Evolutionary conservation across 176 grass and related monocot genomes (phyloP), one percentile per base, ranked within the genome.

Genomic region (Zizania latifolia): DNA sequence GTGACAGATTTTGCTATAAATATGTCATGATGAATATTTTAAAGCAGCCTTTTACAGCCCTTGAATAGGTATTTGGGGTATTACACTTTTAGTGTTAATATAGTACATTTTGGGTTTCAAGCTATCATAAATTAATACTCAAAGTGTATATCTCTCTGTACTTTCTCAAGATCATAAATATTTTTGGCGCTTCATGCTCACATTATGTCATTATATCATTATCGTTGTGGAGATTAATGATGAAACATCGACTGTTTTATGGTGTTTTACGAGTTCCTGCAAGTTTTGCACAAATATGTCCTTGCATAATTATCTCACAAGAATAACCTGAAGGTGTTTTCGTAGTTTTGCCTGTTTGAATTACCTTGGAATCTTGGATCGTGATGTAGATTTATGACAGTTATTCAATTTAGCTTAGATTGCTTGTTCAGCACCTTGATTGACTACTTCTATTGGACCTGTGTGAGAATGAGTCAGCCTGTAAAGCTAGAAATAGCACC

Each of bases 301-400:
- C 4, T 66, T 6, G 44, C 15, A 6, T 46, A 46, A 17, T 21
- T 41, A 41, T 54, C 38, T 58, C 50, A 69, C 0, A 70, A 8
- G 4, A 65, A 2, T 44, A 65, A 44, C 17, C 4, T 48, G 67
- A 46, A 45, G 46, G 36, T 72, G 16, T 29, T 46, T 72, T 28
- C 57, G 44, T 10, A n/a, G 27, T 78, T 10, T 72, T 85, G 14
- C 60, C 45, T 78, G 74, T 56, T 78, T 78, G 38, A 84, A 64
- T n/a, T 10, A 71, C 65, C 57, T 26, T 51, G 6, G 19, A 0
- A 26, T 77, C 6, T 21, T 51, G 48, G 35, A n/a, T 45, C 6
- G 21, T 44, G n/a, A 16, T 48, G 14, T 35, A 45, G n/a, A 21
- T 6, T 17, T n/a, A n/a, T n/a, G n/a, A n/a, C n/a, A n/a, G 29